phyloP scores from a whole-genome alignment of 1,284 basidiomycete species.

The Afroboletus lepidellus region DNA sequence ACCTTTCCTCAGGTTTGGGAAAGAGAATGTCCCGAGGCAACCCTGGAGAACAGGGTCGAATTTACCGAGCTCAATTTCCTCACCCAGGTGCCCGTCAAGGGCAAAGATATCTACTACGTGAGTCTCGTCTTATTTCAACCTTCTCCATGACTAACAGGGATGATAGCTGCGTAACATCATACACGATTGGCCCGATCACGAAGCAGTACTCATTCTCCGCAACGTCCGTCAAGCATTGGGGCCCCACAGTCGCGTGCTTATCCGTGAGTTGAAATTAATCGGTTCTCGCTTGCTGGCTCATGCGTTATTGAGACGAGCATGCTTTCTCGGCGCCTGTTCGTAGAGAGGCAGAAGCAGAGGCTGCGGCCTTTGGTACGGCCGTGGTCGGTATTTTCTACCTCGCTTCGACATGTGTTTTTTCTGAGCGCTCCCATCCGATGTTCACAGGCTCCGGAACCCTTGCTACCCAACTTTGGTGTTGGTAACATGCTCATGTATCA shows the following conservation, averaged over 20 bases:
- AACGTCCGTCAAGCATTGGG: constrained; percentile 31
- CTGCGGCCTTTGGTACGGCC: constrained; percentile 8
- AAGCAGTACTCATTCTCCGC: constrained; percentile 25
- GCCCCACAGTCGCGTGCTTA: constrained; percentile 30
- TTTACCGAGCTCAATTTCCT: constrained; percentile 35
- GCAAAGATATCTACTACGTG: constrained; percentile 36
- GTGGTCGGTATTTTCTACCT: constrained; percentile 13
- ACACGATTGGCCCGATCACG: constrained; percentile 32
- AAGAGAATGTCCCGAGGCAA: constrained; percentile 23
- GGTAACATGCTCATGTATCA: background rate
- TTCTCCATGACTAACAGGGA: background rate
- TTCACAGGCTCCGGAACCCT: constrained; percentile 31
- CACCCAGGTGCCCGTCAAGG: constrained; percentile 24
- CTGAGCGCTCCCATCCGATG: background rate
- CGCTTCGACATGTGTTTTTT: too few relatives aligned
- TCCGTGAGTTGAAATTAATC: constrained; percentile 20
- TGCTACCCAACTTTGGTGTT: background rate
- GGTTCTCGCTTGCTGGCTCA: background rate
- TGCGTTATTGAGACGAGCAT: constrained; percentile 19
- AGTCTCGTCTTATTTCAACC: background rate
- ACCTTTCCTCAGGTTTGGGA: constrained; percentile 24
- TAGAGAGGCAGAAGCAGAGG: constrained; percentile 15
- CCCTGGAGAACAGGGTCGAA: constrained; percentile 25
- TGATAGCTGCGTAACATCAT: constrained; percentile 15
- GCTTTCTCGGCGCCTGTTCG: constrained; percentile 20